Evolutionary conservation across 148 eudicot genomes (phyloP), one percentile per base, ranked within the genome.

Genomic region (Bassia scoparia): DNA sequence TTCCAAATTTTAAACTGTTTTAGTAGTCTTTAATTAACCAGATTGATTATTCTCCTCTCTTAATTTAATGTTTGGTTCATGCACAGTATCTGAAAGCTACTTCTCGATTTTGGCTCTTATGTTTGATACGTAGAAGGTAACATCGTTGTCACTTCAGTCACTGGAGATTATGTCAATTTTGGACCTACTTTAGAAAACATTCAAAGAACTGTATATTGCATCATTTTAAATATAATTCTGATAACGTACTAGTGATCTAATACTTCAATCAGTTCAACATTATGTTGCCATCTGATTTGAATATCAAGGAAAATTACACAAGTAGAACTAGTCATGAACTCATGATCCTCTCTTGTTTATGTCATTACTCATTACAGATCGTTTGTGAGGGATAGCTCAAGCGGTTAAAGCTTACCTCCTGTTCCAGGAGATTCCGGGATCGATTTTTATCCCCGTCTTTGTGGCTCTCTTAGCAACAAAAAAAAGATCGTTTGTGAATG

Each of bases 91-190:
- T 33, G 67, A 62, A 44, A 55, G 49, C 63, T 55, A 26, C 73
- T 37, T 50, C 73, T 70, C 44, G 29, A 30, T 72, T 44, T 41
- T 71, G 48, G 62, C 24, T 24, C 37, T 58, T 29, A 13, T 46
- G 17, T 21, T 24, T 12, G 20, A 18, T 35, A 12, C 35, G 21
- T 55, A 26, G 65, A 55, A 55, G 60, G 27, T 10, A 26, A n/a
- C 11, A 17, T 63, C 30, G n/a, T 46, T 61, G 21, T 44, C 43
- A 58, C 67, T 29, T 30, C 5, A 43, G 48, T 61, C 30, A 46
- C 67, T 5, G 48, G 34, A 33, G 27, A 43, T 12, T 12, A 38
- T 7, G 26, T 24, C 50, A 31, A 62, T 48, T 20, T 73, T 31
- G 29, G 68, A 60, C 27, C 33, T 7, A 34, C 24, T 53, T 20